A percentile compares a stretch with the other conserved stretches of the same genome.
Conservation (phyloP, 2,329 filamentous ascomycete species). For the Talaromyces sp. region DNA sequence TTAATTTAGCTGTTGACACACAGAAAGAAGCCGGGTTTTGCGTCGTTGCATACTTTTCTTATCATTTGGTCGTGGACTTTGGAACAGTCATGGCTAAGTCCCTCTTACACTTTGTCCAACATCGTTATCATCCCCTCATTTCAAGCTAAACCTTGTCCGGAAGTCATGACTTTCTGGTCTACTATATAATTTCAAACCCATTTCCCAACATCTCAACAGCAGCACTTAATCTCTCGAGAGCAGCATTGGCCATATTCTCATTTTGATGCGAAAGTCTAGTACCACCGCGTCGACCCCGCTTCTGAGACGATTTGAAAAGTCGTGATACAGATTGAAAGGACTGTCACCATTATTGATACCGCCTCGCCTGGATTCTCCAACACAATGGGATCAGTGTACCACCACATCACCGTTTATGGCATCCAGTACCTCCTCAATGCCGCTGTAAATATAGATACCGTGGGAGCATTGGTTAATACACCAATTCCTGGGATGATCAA, state of each 20-base stretch:
- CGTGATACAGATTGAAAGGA: slow-evolving; percentile 13
- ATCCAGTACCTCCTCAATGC: slow-evolving; percentile 67
- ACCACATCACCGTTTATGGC: slow-evolving; percentile 82
- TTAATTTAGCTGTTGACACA: no score
- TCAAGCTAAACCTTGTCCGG: slow-evolving; percentile 15
- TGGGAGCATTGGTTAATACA: slow-evolving; percentile 80
- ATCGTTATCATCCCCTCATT: no score
- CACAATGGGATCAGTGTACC: slow-evolving; percentile 61
- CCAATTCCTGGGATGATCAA: slow-evolving; percentile 81
- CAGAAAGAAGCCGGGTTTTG: neutral
- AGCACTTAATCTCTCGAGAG: slow-evolving; percentile 14
- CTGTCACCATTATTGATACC: slow-evolving; percentile 61
- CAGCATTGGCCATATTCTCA: slow-evolving; percentile 11
- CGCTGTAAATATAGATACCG: slow-evolving; percentile 60
- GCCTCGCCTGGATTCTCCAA: slow-evolving; percentile 64
- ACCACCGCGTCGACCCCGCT: slow-evolving; percentile 12
- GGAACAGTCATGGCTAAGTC: neutral
- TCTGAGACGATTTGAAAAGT: slow-evolving; percentile 1
- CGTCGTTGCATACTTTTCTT: neutral
- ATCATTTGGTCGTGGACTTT: neutral
- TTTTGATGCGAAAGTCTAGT: slow-evolving; percentile 13
- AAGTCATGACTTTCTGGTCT: slow-evolving; percentile 16
- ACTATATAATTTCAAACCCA: slow-evolving; percentile 18
- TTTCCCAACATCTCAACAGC: slow-evolving; percentile 12
- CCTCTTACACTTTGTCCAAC: neutral